These are phyloP conservation scores for Diplogelasinospora grovesii DNA, from an alignment of 495 filamentous ascomycete genomes.

Conservation along the genomic window DNA sequence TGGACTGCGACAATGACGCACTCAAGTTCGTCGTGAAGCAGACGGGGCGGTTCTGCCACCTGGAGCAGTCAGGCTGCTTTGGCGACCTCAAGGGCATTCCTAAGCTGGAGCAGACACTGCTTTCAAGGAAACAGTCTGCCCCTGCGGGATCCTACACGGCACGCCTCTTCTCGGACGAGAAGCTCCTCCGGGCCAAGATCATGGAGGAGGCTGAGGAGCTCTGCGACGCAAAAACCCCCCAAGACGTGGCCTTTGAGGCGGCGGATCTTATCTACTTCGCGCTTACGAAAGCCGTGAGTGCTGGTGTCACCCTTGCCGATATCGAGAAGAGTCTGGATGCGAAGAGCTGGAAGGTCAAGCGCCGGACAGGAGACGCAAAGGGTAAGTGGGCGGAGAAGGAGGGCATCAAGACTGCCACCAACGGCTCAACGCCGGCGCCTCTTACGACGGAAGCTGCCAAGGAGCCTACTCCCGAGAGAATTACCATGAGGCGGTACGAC, in stretches of 20 bases:
- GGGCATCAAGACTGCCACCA: conserved; percentile 51
- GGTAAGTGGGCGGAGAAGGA: conserved; percentile 79
- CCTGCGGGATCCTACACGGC: conserved; percentile 90
- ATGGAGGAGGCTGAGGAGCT: conserved; percentile 97
- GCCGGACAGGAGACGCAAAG: conserved; percentile 89
- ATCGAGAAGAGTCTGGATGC: conserved; percentile 87
- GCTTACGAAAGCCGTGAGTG: conserved; percentile 74
- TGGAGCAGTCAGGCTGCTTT: conserved; percentile 87
- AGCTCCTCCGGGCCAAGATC: conserved; percentile 87
- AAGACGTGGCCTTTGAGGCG: conserved; percentile 87
- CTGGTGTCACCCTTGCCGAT: conserved; percentile 77
- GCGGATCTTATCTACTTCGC: conserved; percentile 96
- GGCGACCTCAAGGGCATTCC: conserved; percentile 74
- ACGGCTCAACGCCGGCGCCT: conserved; percentile 23
- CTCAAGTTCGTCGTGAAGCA: conserved; percentile 84
- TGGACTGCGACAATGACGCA: conserved; percentile 92
- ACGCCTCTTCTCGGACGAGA: conserved; percentile 81
- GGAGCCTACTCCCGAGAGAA: conserved; percentile 52
- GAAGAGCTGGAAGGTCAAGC: conserved; percentile 88
- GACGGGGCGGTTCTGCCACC: conserved; percentile 90
- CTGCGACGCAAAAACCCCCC: conserved; percentile 71
- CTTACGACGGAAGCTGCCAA: conserved; percentile 29
- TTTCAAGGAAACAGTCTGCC: conserved; percentile 69
- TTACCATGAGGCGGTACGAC: conserved; percentile 75
- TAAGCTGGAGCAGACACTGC: conserved; percentile 76